phyloP scores from a whole-genome alignment of 2,329 filamentous ascomycete species.

The Fusarium foetens region DNA sequence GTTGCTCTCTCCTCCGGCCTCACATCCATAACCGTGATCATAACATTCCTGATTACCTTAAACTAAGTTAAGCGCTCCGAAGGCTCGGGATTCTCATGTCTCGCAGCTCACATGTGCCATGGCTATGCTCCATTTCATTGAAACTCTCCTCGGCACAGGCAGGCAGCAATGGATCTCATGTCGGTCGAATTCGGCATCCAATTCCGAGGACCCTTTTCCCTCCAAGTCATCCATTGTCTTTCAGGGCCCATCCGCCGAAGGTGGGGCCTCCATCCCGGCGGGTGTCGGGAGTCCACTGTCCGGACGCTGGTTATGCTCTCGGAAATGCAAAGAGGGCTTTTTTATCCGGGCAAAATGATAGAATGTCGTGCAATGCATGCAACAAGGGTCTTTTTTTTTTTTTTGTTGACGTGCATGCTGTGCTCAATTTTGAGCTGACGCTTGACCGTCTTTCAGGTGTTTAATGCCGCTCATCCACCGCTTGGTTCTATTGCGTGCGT shows the following conservation, averaged over 20 bases:
- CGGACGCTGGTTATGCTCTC: background rate
- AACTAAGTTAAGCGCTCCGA: background rate
- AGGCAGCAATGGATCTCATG: background rate
- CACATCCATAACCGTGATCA: background rate
- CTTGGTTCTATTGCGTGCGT: slow-evolving; percentile 12
- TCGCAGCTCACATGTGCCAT: background rate
- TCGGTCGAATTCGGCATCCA: background rate
- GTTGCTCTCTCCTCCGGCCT: background rate
- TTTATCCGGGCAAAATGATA: background rate
- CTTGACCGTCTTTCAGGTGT: slow-evolving; percentile 35
- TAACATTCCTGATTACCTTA: background rate
- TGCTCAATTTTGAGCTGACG: slow-evolving; percentile 22
- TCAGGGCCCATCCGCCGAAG: background rate
- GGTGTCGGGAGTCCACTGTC: background rate
- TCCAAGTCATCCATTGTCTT: background rate
- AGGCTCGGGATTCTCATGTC: slow-evolving; percentile 1
- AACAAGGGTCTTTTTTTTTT: slow-evolving; percentile 23
- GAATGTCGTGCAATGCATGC: slow-evolving; percentile 13
- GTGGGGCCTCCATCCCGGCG: background rate
- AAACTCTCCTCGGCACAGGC: background rate
- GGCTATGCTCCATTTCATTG: background rate
- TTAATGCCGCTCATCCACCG: slow-evolving; percentile 34
- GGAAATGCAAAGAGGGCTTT: slow-evolving; percentile 19
- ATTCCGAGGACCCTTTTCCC: background rate
- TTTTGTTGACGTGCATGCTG: background rate